Conservation (phyloP, 148 eudicot species). For the Selenicereus undatus region DNA sequence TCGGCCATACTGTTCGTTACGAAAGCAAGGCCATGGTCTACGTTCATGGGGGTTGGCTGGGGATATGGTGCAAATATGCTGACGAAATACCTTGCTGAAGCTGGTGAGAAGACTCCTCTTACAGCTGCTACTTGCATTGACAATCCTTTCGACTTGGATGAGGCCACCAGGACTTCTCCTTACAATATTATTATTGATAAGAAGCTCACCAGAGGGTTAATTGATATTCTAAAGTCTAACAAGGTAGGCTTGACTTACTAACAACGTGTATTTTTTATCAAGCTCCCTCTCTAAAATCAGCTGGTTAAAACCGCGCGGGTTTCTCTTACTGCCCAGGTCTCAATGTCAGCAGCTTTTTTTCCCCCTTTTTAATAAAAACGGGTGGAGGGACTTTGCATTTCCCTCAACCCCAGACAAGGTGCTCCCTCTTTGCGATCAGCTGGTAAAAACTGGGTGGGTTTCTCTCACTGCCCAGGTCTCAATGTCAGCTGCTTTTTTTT, state of each 20-base stretch:
- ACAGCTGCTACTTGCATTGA: conserved; percentile 90
- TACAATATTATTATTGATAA: conserved; percentile 37
- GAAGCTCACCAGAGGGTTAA: conserved; percentile 60
- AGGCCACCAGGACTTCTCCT: conserved; percentile 52
- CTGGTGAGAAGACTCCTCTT: conserved; percentile 84
- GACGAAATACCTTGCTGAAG: conserved; percentile 91
- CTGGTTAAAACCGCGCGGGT: background rate
- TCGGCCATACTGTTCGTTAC: conserved; percentile 70
- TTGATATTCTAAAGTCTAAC: conserved; percentile 64
- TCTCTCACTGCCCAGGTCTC: background rate
- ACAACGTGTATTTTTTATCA: background rate
- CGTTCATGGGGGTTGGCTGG: conserved; percentile 86
- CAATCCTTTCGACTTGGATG: conserved; percentile 94
- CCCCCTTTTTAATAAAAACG: too few species aligned
- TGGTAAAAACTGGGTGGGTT: background rate
- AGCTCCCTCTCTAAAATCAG: background rate
- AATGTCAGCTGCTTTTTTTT: background rate
- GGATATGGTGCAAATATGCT: conserved; percentile 97
- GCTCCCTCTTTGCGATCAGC: too few species aligned
- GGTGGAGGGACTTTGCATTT: too few species aligned
- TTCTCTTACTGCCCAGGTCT: background rate
- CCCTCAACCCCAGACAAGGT: too few species aligned
- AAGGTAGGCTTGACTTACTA: conserved; percentile 41
- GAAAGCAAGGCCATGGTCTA: conserved; percentile 83
- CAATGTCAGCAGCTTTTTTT: background rate